Conservation (phyloP, 805 yeast species). For the Priceomyces fermenticarens region DNA sequence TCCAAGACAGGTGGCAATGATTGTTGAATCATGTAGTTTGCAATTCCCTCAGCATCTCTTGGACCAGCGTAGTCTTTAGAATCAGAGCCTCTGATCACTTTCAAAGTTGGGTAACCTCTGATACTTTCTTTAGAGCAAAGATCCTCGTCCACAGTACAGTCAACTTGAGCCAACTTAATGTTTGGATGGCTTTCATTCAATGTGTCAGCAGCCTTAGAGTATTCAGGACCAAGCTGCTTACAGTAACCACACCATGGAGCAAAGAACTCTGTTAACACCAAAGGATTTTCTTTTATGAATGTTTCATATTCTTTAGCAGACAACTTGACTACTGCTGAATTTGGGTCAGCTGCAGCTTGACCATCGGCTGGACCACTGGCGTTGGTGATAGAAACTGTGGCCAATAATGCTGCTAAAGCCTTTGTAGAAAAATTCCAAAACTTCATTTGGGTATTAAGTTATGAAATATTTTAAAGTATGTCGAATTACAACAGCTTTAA, state of each 20-base stretch:
- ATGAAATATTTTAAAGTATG: neutral
- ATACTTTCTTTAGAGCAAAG: slow-evolving; percentile 67
- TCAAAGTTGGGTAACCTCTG: slow-evolving; percentile 82
- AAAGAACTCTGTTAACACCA: slow-evolving; percentile 82
- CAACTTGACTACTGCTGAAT: slow-evolving; percentile 84
- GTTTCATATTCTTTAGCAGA: slow-evolving; percentile 61
- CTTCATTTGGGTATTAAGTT: slow-evolving; percentile 23
- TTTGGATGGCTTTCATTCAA: slow-evolving; percentile 51
- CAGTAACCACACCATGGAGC: slow-evolving; percentile 99
- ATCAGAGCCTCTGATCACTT: slow-evolving; percentile 59
- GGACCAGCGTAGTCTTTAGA: slow-evolving; percentile 77
- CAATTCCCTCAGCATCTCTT: slow-evolving; percentile 77
- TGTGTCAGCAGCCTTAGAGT: slow-evolving; percentile 64
- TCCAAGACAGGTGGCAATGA: slow-evolving; percentile 64
- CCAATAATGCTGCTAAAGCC: slow-evolving; percentile 34
- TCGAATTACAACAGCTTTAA: neutral
- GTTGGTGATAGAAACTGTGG: slow-evolving; percentile 28
- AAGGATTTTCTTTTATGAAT: slow-evolving; percentile 67
- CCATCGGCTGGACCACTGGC: slow-evolving; percentile 45
- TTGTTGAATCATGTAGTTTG: slow-evolving; percentile 75
- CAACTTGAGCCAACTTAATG: slow-evolving; percentile 77
- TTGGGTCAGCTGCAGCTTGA: slow-evolving; percentile 72
- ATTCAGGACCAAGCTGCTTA: slow-evolving; percentile 82
- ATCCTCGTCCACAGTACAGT: slow-evolving; percentile 75
- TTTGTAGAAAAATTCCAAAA: slow-evolving; percentile 39